Base-by-base conservation (phyloP, 2,329 filamentous ascomycete species). In the Xylariaceae sp. region DNA sequence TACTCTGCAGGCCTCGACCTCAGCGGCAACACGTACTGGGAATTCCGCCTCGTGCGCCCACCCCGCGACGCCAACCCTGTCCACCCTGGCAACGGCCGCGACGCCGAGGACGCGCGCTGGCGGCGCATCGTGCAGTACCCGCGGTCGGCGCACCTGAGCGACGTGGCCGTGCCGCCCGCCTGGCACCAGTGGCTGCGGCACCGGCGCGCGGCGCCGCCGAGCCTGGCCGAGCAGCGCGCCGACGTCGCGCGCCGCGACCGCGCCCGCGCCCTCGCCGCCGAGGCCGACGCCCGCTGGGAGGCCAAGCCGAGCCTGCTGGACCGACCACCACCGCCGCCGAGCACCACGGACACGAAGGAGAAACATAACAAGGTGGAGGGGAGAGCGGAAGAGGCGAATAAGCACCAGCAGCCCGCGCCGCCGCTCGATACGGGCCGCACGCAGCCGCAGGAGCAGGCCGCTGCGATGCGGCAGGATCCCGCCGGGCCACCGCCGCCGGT, bases 101-200 rank as follows among this genome's bases (percentile, higher is more conserved):
- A 21, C 21, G 38, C 47, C 37, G 48, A 56, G 22, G 57, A 63
- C 31, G 38, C 52, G 21, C 70, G 72, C 44, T 73, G 71, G 67
- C 72, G 77, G 19, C 72, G 77, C 52, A 79, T 80, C 42, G 75
- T 80, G 31, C 51, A 74, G 46, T 77, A 74, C 55, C 74, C 75
- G 9, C 58, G 63, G 31, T 61, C 61, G 27, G 67, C 68, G 3
- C 72, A 75, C 52, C 63, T 65, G 48, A 71, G 65, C 46, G 66
- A 73, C 21, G 67, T 80, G 34, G 58, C 58, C 36, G 75, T 81
- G 39, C 61, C 70, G 32, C 77, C 78, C 9, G 65, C 68, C 43
- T 83, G 78, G 78, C 77, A 81, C 57, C 77, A 81, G 50, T 83
- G 78, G 78, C 64, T 83, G 31, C 73, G 78, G 12, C 66, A 81